Evolutionary conservation across 805 yeast genomes (phyloP), one percentile per base, ranked within the genome.

Genomic region (Wickerhamiella galacta): DNA sequence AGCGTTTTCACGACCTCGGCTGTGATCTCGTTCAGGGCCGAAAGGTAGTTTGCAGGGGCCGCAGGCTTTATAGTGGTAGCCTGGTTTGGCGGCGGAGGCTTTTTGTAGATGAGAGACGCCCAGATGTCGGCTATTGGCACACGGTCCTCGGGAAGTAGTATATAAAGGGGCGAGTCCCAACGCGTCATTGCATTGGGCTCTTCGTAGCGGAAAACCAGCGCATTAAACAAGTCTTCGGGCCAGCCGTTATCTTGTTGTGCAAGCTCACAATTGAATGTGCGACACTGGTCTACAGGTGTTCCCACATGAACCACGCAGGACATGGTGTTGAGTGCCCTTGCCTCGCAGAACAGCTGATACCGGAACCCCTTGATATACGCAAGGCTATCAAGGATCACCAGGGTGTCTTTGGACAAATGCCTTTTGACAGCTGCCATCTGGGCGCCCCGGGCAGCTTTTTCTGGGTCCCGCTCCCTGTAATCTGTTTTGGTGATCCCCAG

Each of bases 311-410:
- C 60, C 24, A 85, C 78, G 48, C 92, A 77, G 41, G 80, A 76
- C 2, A 90, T 74, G 1, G 95, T 83, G 12, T 72, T 64, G 18
- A 73, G 61, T 1, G 82, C 76, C 51, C 85, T 87, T 24, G 94
- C 85, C 53, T 90, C 98, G 54, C 95, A 85, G 52, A 72, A 83
- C 33, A 90, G 61, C 54, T 90, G 98, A 55, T 90, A 90, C 39
- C 98, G 62, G 52, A 85, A 83, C 0, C 98, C 98, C 50, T 90
- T 90, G 46, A 90, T 90, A 51, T 90, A 90, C 25, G 80, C 73
- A 46, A 83, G 61, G 2, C 90, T 70, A 52, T 90, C 98, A 33
- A 90, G 62, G 12, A 90, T 72, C 1, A 90, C 95, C 19, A 90
- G 64, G 15, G 69, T 73, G 20, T 66, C 60, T 25, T 74, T 64